Evolutionary conservation across 2,329 filamentous ascomycete species (phyloP), one percentile per base, ranked within the genome.

Genomic region (Massarina eburnea): DNA sequence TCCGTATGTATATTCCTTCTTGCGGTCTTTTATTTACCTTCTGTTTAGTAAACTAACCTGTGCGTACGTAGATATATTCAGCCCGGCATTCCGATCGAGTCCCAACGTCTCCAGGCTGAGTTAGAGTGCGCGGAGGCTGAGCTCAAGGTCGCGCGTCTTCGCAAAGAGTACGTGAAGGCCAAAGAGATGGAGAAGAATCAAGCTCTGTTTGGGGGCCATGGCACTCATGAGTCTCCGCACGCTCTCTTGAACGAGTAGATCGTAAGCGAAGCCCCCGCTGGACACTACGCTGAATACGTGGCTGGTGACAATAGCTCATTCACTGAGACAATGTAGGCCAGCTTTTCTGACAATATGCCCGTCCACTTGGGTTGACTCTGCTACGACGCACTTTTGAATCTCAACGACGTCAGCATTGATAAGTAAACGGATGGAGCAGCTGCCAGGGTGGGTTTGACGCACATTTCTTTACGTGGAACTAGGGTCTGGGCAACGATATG

Each of bases 101-200:
- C 60, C 1, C 57, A 61, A 46, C 54, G 56, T 39, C 45, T 68
- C 1, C 53, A 64, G 41, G 58, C 58, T 8, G 57, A 68, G 39
- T 33, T 68, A 8, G 60, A 66, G 24, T 45, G 62, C n/a, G 64
- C 62, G 2, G 62, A 69, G 40, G 64, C 64, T 7, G 64, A 68
- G 45, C 55, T 68, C 15, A 57, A 53, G 34, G 48, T 60, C 36
- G 55, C 58, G 6, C 55, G 58, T 10, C 37, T 63, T 9, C 59
- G 54, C 39, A 52, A 56, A 12, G 43, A 49, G 38, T 61, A 61
- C 26, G 42, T 61, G 2, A 50, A 58, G 37, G 55, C 55, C 4
- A 61, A 52, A 37, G 56, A 55, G 43, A 38, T 45, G 44, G 54
- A 33, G 29, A n/a, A 26, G 18, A 20, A 2, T 18, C n/a, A 19